Conservation (phyloP, 805 yeast genomes). For the Debaryomyces prosopidis region DNA sequence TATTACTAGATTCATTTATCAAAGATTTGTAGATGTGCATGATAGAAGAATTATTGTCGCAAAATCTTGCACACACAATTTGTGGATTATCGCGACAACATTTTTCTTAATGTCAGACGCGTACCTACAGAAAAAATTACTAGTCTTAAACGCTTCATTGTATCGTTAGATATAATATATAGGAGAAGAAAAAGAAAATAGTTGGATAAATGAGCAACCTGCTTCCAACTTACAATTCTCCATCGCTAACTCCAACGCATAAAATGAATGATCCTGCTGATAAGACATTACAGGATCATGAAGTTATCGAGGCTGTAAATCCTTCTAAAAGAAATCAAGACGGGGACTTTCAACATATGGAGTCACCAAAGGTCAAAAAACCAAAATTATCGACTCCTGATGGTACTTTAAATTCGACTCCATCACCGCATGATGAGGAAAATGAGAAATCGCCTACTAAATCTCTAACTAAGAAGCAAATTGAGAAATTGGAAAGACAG, state of each 20-base stretch:
- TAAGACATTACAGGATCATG: not conserved
- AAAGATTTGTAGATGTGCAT: no score
- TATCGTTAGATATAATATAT: no score
- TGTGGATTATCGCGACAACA: not conserved
- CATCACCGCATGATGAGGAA: not conserved
- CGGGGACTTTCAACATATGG: not conserved
- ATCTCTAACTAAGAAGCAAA: conserved; percentile 9
- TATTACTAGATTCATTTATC: not conserved
- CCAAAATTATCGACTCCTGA: not conserved
- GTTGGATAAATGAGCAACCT: not conserved
- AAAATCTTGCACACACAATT: no score
- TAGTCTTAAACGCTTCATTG: no score
- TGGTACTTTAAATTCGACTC: not conserved
- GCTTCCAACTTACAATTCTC: not conserved
- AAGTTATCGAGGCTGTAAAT: not conserved
- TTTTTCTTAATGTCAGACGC: not conserved
- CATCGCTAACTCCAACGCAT: conserved; percentile 1
- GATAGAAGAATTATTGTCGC: no score
- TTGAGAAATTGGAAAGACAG: conserved; percentile 11
- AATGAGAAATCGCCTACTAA: not conserved
- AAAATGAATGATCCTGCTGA: not conserved
- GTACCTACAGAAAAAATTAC: not conserved
- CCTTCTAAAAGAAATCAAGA: not conserved
- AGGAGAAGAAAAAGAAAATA: no score
- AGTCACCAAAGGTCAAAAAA: not conserved